A percentile compares a stretch with the other conserved stretches of the same genome.
Conservation (phyloP, 495 filamentous ascomycete genomes). For the Jackrogersella minutella region DNA sequence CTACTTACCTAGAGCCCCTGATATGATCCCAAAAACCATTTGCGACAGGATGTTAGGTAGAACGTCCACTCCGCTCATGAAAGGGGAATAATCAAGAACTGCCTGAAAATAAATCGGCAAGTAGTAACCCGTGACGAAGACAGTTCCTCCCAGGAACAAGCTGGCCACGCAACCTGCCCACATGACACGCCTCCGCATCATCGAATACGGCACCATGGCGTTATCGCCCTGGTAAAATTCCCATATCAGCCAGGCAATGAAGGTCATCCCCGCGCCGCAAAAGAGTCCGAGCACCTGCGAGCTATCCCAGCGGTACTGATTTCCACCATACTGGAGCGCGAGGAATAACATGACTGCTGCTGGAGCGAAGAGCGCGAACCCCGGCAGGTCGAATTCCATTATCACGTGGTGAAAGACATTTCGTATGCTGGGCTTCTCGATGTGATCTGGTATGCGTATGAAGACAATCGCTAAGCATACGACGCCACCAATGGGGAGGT, state of each 20-base stretch:
- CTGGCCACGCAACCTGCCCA: slow-evolving; percentile 27
- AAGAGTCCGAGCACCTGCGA: slow-evolving; percentile 45
- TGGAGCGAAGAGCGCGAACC: slow-evolving; percentile 56
- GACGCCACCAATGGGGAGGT: slow-evolving; percentile 39
- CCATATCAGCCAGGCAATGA: slow-evolving; percentile 53
- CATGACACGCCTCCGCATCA: slow-evolving; percentile 26
- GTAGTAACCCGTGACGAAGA: slow-evolving; percentile 44
- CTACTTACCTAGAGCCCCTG: slow-evolving; percentile 54
- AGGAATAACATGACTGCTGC: slow-evolving; percentile 55
- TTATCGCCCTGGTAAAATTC: slow-evolving; percentile 52
- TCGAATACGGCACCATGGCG: slow-evolving; percentile 45
- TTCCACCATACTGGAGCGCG: slow-evolving; percentile 62
- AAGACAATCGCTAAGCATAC: slow-evolving; percentile 49
- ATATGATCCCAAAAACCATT: slow-evolving; percentile 52
- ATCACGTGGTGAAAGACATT: slow-evolving; percentile 2
- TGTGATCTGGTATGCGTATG: slow-evolving; percentile 54
- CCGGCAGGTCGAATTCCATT: slow-evolving; percentile 55
- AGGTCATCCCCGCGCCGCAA: slow-evolving; percentile 53
- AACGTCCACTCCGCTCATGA: slow-evolving; percentile 57
- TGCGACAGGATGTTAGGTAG: slow-evolving; percentile 61
- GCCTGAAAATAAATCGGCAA: slow-evolving; percentile 73
- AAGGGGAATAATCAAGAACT: slow-evolving; percentile 54
- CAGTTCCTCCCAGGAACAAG: slow-evolving; percentile 3
- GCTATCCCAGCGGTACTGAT: slow-evolving; percentile 53
- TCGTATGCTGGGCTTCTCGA: slow-evolving; percentile 2